Base-by-base conservation (phyloP, 1,284 basidiomycete species). In the Puccinia horiana region DNA sequence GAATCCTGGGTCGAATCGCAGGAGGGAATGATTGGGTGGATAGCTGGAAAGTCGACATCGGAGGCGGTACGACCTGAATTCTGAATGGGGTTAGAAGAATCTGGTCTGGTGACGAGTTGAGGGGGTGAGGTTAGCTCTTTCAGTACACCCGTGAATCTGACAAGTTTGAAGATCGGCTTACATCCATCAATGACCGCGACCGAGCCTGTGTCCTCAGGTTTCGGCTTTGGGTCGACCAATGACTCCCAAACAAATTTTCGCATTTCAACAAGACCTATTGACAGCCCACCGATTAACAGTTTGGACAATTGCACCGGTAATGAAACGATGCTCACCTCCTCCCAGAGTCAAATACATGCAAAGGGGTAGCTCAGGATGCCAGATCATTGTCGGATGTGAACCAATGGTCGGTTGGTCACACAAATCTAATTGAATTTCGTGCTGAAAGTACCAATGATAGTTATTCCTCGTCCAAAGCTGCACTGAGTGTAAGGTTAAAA, bases 401-500 rank as follows among this genome's bases (percentile, higher is more conserved):
- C 18, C 11, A n/a, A 90, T 90, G 26, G 87, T 88, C 18, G 65
- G 65, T n/a, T 40, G 56, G 9, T 87, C 86, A n/a, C 83, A 85
- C 6, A 85, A 83, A 18, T 85, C 84, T 3, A 85, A 77, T 20
- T 87, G 85, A 70, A 96, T 88, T 85, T 96, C 94, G 86, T 95
- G 93, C 87, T 97, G 97, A 82, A 98, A 90, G 87, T 96, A 94
- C 93, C 93, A 84, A 87, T 98, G 93, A 87, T 97, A 99, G 87
- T 99, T 99, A 72, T 93, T 92, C 35, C 90, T 94, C 0, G 94
- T 93, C 95, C 95, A 99, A 1, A 99, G 88, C 88, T 99, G 97
- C 29, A 99, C 94, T 92, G 84, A 23, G 80, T 67, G 69, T 11
- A 29, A 79, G 26, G 63, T 37, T 44, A 67, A 37, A 8, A 40